A percentile compares a stretch with the other conserved stretches of the same genome.
phyloP scores from a whole-genome alignment of 768 basidiomycete species.

The Boletus barrowsii region DNA sequence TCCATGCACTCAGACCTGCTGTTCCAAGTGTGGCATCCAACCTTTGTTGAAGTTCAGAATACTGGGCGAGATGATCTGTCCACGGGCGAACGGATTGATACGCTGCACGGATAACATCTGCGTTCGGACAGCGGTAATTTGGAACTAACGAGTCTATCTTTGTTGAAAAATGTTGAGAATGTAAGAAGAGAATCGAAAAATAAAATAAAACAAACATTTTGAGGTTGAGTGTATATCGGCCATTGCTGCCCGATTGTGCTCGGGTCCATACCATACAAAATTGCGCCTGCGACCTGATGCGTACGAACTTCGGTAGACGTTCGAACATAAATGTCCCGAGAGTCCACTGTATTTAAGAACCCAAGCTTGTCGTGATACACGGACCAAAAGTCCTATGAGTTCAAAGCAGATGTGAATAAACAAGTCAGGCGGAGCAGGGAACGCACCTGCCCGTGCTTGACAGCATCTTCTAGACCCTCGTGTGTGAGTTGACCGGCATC shows the following conservation, averaged over 20 bases:
- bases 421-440: background rate
- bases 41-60: slow-evolving; percentile 36
- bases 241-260: slow-evolving; percentile 30
- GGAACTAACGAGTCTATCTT: slow-evolving; percentile 50
- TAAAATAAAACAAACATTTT: slow-evolving; percentile 30
- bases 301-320: slow-evolving; percentile 46
- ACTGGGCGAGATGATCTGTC: slow-evolving; percentile 41
- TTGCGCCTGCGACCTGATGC: slow-evolving; percentile 44
- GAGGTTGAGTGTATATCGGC: slow-evolving; percentile 42
- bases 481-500: slow-evolving; percentile 46
- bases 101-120: slow-evolving; percentile 36
- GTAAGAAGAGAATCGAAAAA: background rate
- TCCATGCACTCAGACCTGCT: slow-evolving; percentile 38
- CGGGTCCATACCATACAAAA: slow-evolving; percentile 46
- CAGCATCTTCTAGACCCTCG: slow-evolving; percentile 42
- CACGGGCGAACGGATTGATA: slow-evolving; percentile 46
- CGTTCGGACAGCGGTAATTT: slow-evolving; percentile 42
- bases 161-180: background rate
- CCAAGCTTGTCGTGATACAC: slow-evolving; percentile 39
- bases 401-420: background rate
- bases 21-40: slow-evolving; percentile 42
- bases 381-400: slow-evolving; percentile 43
- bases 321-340: slow-evolving; percentile 40
- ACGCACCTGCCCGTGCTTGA: slow-evolving; percentile 39
- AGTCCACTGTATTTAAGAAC: slow-evolving; percentile 36